Percentiles rank a stretch among this genome's conserved stretches.
phyloP scores from a whole-genome alignment of 2,329 filamentous ascomycete genomes.

The Dothidotthia symphoricarpi region DNA sequence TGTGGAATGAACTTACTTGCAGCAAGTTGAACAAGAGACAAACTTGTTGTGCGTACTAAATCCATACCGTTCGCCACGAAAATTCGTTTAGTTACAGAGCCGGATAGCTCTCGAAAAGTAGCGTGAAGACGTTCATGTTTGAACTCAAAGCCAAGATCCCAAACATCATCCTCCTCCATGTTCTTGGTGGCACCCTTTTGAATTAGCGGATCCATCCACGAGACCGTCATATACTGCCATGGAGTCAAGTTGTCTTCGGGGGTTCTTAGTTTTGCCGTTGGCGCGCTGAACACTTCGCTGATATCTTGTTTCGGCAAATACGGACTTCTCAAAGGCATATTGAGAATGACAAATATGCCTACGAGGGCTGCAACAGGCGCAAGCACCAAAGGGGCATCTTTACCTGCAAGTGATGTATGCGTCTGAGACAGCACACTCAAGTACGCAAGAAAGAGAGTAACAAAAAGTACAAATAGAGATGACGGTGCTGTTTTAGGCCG shows the following conservation, averaged over 20 bases:
- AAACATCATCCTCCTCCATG: constrained; percentile 76
- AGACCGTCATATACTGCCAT: constrained; percentile 82
- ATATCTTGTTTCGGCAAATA: constrained; percentile 56
- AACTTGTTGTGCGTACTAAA: constrained; percentile 63
- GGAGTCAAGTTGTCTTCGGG: constrained; percentile 78
- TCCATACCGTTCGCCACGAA: constrained; percentile 77
- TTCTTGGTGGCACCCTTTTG: constrained; percentile 62
- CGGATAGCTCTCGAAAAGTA: constrained; percentile 69
- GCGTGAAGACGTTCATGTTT: constrained; percentile 75
- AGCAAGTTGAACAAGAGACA: constrained; percentile 64
- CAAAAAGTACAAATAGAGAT: constrained; percentile 41
- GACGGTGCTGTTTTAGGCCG: constrained; percentile 46
- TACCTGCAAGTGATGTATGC: constrained; percentile 19
- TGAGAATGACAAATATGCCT: constrained; percentile 56
- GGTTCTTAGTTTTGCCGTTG: constrained; percentile 62
- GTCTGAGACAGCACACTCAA: constrained; percentile 32
- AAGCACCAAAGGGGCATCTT: constrained; percentile 36
- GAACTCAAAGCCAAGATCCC: constrained; percentile 75
- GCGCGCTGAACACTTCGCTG: constrained; percentile 55
- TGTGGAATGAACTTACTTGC: constrained; percentile 45
- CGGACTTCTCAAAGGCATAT: constrained; percentile 69
- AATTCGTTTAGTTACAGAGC: constrained; percentile 69
- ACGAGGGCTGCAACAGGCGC: constrained; percentile 46
- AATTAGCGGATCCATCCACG: constrained; percentile 78
- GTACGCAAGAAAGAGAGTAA: constrained; percentile 37